These are phyloP conservation scores for Pyrrhoderma noxium DNA, from an alignment of 1,284 basidiomycete species.

Conservation along the genomic window DNA sequence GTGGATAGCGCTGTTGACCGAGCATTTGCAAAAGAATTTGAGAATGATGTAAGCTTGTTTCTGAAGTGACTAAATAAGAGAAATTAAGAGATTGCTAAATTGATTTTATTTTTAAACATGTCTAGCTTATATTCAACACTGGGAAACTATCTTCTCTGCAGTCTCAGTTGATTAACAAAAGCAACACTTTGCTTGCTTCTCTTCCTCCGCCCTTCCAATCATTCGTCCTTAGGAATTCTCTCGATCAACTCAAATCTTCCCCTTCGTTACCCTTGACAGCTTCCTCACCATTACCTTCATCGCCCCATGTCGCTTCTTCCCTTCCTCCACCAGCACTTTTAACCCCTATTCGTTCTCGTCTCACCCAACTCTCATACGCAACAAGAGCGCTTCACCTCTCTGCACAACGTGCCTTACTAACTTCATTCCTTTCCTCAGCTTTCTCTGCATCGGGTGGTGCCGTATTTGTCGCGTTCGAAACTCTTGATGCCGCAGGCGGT, in stretches of 20 bases:
- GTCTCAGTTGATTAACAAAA: conserved; percentile 35
- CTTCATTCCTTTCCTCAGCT: conserved; percentile 28
- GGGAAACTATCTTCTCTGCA: conserved; percentile 60
- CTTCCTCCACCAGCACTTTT: conserved; percentile 40
- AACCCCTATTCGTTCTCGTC: conserved; percentile 47
- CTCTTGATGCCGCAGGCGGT: conserved; percentile 50
- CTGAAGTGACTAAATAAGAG: background rate
- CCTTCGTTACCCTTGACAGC: conserved; percentile 46
- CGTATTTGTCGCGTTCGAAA: conserved; percentile 35
- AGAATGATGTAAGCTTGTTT: conserved; percentile 45
- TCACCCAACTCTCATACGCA: conserved; percentile 53
- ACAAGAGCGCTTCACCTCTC: conserved; percentile 58
- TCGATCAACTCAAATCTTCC: conserved; percentile 47
- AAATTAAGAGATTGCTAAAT: too few relatives aligned
- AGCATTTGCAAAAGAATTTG: conserved; percentile 45
- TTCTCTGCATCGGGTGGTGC: conserved; percentile 36
- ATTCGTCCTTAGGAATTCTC: conserved; percentile 58
- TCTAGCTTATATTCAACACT: conserved; percentile 62
- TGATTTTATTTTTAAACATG: background rate
- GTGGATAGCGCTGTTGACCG: conserved; percentile 46
- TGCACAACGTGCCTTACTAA: conserved; percentile 56
- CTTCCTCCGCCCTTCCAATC: conserved; percentile 48
- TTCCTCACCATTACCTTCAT: conserved; percentile 34
- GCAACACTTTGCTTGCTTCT: conserved; percentile 35
- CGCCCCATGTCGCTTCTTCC: conserved; percentile 46